Evolutionary conservation across 257 asterid genomes (phyloP).

Genomic region (Cordia subcordata): DNA sequence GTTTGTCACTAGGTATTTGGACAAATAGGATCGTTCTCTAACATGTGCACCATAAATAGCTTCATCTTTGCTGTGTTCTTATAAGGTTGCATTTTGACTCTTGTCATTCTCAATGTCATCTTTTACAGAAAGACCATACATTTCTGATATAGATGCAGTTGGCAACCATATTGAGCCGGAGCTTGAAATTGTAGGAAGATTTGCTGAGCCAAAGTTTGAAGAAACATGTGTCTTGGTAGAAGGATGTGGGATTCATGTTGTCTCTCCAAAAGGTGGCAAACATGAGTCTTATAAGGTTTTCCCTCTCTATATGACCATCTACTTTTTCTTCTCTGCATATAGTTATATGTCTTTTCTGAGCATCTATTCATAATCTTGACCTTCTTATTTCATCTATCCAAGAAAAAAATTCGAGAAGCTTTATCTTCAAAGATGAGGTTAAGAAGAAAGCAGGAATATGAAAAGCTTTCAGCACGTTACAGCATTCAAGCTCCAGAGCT

Average conservation of each 20-base stretch:
- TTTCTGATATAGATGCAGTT: not conserved
- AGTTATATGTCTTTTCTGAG: too few relatives aligned
- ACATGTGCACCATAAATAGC: too few relatives aligned
- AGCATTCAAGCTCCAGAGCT: not conserved
- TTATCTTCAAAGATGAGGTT: constrained; percentile 47
- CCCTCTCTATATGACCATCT: constrained; percentile 3
- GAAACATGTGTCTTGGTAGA: constrained; percentile 70
- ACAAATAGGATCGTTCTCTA: too few relatives aligned
- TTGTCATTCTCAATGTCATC: not conserved
- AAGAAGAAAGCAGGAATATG: constrained; percentile 31
- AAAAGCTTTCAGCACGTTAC: constrained; percentile 20
- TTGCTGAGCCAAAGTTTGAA: constrained; percentile 34
- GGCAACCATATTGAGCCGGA: constrained; percentile 12
- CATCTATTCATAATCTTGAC: too few relatives aligned
- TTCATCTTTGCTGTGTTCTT: not conserved
- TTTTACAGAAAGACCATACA: constrained; percentile 27
- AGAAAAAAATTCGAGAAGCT: constrained; percentile 55
- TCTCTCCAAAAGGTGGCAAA: constrained; percentile 25
- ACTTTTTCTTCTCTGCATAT: constrained; percentile 6
- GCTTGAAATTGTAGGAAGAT: constrained; percentile 22
- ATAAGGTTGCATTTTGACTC: not conserved
- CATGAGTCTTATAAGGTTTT: constrained; percentile 42
- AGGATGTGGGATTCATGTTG: constrained; percentile 25
- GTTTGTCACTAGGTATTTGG: too few relatives aligned
- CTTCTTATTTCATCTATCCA: too few relatives aligned